These are phyloP conservation scores for Exobasidium rhododendri DNA, from an alignment of 1,284 basidiomycete genomes.

Conservation along the genomic window DNA sequence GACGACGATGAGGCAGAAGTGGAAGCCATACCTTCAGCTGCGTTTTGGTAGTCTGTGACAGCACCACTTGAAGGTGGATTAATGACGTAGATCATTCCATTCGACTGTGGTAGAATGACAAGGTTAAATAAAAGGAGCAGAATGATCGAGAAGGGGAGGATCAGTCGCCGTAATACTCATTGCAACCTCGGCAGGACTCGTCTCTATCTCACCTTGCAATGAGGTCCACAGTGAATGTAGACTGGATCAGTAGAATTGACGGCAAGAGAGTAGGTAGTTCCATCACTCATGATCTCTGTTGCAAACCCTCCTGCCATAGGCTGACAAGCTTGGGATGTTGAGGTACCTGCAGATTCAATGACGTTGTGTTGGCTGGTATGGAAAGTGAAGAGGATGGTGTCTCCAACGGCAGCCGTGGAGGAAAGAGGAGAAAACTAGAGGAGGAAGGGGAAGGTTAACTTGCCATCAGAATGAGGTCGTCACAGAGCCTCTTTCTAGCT, in stretches of 20 bases:
- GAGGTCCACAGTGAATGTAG: conserved; percentile 2
- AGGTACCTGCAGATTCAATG: background rate
- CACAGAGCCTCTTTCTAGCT: background rate
- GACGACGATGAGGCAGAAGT: background rate
- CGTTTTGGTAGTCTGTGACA: background rate
- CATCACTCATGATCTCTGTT: background rate
- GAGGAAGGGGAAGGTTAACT: background rate
- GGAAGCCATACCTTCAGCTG: background rate
- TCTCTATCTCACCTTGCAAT: conserved; percentile 10
- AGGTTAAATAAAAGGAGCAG: background rate
- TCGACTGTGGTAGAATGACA: background rate
- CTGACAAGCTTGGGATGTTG: conserved; percentile 1
- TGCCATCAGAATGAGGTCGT: no score
- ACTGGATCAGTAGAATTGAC: conserved; percentile 8
- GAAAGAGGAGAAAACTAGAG: conserved; percentile 2
- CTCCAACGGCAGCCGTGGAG: background rate
- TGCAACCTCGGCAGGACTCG: no score
- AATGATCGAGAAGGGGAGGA: conserved; percentile 6
- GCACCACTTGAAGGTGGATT: background rate
- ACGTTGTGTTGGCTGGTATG: conserved; percentile 3
- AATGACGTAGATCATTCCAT: conserved; percentile 6
- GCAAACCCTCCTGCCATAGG: background rate
- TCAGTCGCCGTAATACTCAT: no score
- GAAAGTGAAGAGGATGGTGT: background rate
- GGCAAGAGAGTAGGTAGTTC: background rate